These are phyloP conservation scores for Talaromyces sp. DNA, from an alignment of 2,329 filamentous ascomycete genomes.

Conservation along the genomic window DNA sequence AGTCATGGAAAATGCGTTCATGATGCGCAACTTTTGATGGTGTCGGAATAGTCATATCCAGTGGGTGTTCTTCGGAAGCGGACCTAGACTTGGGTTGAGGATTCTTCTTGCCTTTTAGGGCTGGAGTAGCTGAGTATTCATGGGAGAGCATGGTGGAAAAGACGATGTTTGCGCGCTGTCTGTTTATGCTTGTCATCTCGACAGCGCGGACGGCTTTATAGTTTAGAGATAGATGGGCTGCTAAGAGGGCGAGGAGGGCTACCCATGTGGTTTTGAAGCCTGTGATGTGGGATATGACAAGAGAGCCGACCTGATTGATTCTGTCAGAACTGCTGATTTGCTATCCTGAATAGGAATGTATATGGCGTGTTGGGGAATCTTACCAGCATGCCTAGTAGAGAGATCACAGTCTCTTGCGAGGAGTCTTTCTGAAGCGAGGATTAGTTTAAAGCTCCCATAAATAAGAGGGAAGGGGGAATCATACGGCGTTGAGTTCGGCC, in stretches of 20 bases:
- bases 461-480: neutral
- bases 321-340: neutral
- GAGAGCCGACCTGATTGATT: constrained; percentile 63
- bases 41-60: constrained; percentile 44
- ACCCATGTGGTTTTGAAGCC: constrained; percentile 72
- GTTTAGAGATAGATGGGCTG: constrained; percentile 80
- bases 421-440: constrained; percentile 68
- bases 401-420: constrained; percentile 92
- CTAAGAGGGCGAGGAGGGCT: constrained; percentile 70
- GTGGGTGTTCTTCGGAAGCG: neutral
- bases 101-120: neutral
- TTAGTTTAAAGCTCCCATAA: neutral
- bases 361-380: constrained; percentile 24
- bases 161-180: constrained; percentile 80
- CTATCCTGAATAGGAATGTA: neutral
- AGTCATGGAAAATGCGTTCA: constrained; percentile 64
- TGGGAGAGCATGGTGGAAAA: constrained; percentile 60
- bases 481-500: constrained; percentile 83
- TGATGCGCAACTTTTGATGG: constrained; percentile 66
- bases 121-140: constrained; percentile 19
- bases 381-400: constrained; percentile 80
- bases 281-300: constrained; percentile 77
- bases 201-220: constrained; percentile 83
- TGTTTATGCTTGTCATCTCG: constrained; percentile 79
- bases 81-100: neutral